Base-by-base conservation (phyloP, 305 asterid genomes). In the Plantago lanceolata region DNA sequence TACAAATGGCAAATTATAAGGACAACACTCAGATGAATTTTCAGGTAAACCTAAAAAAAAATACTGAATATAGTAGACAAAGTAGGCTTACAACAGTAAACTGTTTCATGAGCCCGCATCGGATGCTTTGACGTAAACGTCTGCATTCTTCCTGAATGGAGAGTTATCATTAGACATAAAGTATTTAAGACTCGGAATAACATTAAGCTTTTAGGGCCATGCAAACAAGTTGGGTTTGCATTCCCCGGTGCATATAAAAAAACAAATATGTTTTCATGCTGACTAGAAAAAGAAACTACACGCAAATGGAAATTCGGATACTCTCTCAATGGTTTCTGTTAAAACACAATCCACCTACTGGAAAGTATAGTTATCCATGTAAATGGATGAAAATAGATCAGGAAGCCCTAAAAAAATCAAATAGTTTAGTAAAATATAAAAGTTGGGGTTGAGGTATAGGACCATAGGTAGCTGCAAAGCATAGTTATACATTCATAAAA, bases 61-160 rank as follows among this genome's bases (percentile, higher is more conserved):
- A 54, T 13, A 47, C 51, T 69, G 67, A 78, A 53, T 64, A 12
- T n/a, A 15, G 72, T 58, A 67, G 35, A 24, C 70, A 67, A 78
- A 15, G 72, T 58, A 67, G 35, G 74, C 98, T 86, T 81, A 91
- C 98, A 48, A 91, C 85, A 53, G 96, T 83, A 28, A 77, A 76
- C 35, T 64, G 88, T 73, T 85, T 81, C 76, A 82, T 86, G 71
- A 86, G 93, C 67, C 95, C 96, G 40, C 85, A 85, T 76, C 86
- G 81, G 65, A 91, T 82, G 80, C 85, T 85, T 78, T 91, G 92
- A 44, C 93, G 95, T 51, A 91, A 77, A 70, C 87, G 82, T 72
- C 72, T 71, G 81, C 98, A 91, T 77, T 86, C 96, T 33, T 86
- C 96, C 96, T 89, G 83, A 57, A 76, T 65, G 45, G 29, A 66